These are phyloP conservation scores for Aureobasidium musti DNA, from an alignment of 2,329 filamentous ascomycete species.

Conservation along the genomic window DNA sequence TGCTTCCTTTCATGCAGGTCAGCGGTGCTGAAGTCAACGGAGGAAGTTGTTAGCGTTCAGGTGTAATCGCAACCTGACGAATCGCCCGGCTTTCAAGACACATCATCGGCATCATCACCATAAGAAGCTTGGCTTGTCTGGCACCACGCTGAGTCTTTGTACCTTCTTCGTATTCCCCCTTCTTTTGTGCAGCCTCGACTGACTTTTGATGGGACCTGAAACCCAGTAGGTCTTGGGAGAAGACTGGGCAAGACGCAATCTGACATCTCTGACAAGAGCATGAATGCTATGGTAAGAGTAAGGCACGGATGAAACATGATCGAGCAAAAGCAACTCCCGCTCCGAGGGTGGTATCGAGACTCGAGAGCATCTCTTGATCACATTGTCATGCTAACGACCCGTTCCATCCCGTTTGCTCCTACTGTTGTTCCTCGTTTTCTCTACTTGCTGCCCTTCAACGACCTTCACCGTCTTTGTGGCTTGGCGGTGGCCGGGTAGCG, in stretches of 20 bases:
- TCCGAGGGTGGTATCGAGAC: conserved; percentile 11
- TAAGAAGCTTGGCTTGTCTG: conserved; percentile 21
- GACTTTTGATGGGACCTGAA: conserved; percentile 10
- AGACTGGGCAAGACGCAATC: not conserved
- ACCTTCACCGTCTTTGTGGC: conserved; percentile 27
- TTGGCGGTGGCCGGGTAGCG: conserved; percentile 26
- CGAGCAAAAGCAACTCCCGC: conserved; percentile 16
- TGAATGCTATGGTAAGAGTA: conserved; percentile 17
- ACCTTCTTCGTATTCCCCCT: conserved; percentile 22
- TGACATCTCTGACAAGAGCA: conserved; percentile 18
- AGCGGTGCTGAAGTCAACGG: conserved; percentile 2
- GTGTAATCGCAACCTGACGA: conserved; percentile 17
- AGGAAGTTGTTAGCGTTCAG: not conserved
- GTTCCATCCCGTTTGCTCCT: conserved; percentile 15
- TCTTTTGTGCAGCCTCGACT: not conserved
- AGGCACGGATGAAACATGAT: conserved; percentile 21
- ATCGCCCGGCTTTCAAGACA: conserved; percentile 4
- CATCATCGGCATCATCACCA: not conserved
- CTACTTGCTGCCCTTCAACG: conserved; percentile 3
- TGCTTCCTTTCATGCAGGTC: conserved; percentile 16
- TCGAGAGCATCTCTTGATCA: not conserved
- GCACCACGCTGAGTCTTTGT: conserved; percentile 22
- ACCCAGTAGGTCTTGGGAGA: conserved; percentile 2
- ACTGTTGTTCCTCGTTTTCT: conserved; percentile 20
- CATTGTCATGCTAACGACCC: conserved; percentile 24